Conservation (phyloP, 106 monocot species). For the Gastrodia elata region DNA sequence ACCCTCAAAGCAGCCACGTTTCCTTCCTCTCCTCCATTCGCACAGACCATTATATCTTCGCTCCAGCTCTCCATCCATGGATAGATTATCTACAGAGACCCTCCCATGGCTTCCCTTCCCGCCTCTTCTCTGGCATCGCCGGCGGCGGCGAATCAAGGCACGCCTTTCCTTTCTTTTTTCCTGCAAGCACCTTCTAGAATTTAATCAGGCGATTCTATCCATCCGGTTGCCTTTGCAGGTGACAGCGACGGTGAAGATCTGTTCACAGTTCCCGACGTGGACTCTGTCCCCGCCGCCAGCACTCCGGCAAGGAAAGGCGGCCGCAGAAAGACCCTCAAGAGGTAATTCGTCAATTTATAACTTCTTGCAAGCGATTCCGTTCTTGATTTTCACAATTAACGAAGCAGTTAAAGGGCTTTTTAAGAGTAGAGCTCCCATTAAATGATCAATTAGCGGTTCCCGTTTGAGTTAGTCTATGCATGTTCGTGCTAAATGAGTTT, state of each 20-base stretch:
- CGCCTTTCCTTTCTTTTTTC: not conserved
- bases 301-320: not conserved
- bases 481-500: too few relatives aligned
- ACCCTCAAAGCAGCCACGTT: slow-evolving; percentile 6
- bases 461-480: too few relatives aligned
- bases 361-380: too few relatives aligned
- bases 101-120: not conserved
- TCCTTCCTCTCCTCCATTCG: slow-evolving; percentile 1
- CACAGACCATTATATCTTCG: not conserved
- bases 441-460: too few relatives aligned
- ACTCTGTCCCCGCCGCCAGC: not conserved
- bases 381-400: too few relatives aligned
- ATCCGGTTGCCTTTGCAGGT: not conserved
- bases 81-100: too few relatives aligned
- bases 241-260: slow-evolving; percentile 5
- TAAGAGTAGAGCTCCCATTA: too few relatives aligned
- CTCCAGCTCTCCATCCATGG: not conserved
- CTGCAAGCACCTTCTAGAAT: not conserved
- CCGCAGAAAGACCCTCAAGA: not conserved
- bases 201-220: not conserved
- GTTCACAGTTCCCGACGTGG: slow-evolving; percentile 6
- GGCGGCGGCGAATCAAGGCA: not conserved
- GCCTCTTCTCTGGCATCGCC: not conserved
- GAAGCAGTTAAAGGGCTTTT: too few relatives aligned
- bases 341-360: too few relatives aligned